phyloP scores from a whole-genome alignment of 1,284 basidiomycete species.

The Malassezia sp. region DNA sequence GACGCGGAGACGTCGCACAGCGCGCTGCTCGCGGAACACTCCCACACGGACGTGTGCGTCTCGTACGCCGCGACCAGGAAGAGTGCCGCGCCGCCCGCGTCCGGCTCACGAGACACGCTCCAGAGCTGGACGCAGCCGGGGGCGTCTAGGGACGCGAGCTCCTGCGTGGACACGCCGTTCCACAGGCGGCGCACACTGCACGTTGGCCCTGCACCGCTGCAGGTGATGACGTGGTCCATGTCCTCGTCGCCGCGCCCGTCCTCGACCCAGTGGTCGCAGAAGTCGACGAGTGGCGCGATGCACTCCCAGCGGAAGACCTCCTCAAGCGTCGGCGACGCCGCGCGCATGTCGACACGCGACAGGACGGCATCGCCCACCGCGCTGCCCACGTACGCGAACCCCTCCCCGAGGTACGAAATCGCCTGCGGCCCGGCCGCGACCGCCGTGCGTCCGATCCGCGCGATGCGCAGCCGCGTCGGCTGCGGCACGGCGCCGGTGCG shows the following conservation, averaged over 20 bases:
- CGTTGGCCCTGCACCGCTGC: slow-evolving; percentile 69
- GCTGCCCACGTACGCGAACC: slow-evolving; percentile 28
- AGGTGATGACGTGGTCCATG: slow-evolving; percentile 74
- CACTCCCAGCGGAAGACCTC: slow-evolving; percentile 24
- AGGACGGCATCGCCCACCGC: slow-evolving; percentile 31
- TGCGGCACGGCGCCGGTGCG: not conserved
- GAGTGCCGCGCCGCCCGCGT: not conserved
- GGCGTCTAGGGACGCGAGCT: slow-evolving; percentile 46
- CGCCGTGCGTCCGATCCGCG: slow-evolving; percentile 20
- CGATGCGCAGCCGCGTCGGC: not conserved
- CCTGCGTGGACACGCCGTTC: slow-evolving; percentile 72
- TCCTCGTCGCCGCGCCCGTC: slow-evolving; percentile 49
- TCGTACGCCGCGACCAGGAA: not conserved
- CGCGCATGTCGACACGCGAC: not conserved
- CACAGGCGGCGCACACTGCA: slow-evolving; percentile 72
- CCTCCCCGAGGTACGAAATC: slow-evolving; percentile 30
- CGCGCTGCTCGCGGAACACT: slow-evolving; percentile 7
- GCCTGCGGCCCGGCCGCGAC: slow-evolving; percentile 25
- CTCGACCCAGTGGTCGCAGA: slow-evolving; percentile 63
- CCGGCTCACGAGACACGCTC: not conserved
- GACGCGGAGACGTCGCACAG: slow-evolving; percentile 18
- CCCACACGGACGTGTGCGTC: not conserved
- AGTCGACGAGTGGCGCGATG: slow-evolving; percentile 78
- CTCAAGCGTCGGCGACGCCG: not conserved
- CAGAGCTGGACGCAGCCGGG: not conserved